Percentiles rank a stretch among this genome's conserved stretches.
Conservation (phyloP, 2,329 filamentous ascomycete species). For the Escovopsis weberi region DNA sequence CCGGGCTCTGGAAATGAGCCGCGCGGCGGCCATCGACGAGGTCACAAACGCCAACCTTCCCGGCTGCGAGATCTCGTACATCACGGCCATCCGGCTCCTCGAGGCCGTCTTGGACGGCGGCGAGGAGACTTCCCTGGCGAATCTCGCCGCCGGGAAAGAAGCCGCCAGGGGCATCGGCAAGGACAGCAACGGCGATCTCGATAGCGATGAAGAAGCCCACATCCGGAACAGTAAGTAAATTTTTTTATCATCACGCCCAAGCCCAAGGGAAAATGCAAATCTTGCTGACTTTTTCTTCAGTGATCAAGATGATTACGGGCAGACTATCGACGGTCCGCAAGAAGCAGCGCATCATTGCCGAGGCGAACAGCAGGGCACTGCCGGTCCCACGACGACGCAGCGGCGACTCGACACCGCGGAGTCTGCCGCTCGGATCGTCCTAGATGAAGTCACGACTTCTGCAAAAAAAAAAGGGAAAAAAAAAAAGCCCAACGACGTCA, state of each 20-base stretch:
- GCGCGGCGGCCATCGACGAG: conserved; percentile 86
- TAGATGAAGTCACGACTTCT: conserved; percentile 7
- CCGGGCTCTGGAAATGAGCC: conserved; percentile 90
- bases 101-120: conserved; percentile 87
- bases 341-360: conserved; percentile 47
- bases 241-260: no score
- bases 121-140: conserved; percentile 33
- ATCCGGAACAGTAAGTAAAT: conserved; percentile 53
- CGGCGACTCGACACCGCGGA: conserved; percentile 41
- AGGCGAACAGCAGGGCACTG: conserved; percentile 35
- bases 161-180: conserved; percentile 22
- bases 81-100: conserved; percentile 85
- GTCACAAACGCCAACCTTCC: conserved; percentile 78
- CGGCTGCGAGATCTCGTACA: conserved; percentile 84
- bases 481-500: conserved; percentile 1
- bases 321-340: conserved; percentile 42
- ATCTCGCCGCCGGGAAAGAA: conserved; percentile 24
- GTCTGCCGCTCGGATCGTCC: conserved; percentile 31
- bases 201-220: conserved; percentile 57
- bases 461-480: conserved; percentile 1
- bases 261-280: neutral
- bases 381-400: conserved; percentile 33
- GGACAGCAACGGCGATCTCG: conserved; percentile 31
- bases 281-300: conserved; percentile 11
- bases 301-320: conserved; percentile 48